Evolutionary conservation across 371 early-diverging fungal genomes (phyloP).

Genomic region (Syncephalis plumigaleata): DNA sequence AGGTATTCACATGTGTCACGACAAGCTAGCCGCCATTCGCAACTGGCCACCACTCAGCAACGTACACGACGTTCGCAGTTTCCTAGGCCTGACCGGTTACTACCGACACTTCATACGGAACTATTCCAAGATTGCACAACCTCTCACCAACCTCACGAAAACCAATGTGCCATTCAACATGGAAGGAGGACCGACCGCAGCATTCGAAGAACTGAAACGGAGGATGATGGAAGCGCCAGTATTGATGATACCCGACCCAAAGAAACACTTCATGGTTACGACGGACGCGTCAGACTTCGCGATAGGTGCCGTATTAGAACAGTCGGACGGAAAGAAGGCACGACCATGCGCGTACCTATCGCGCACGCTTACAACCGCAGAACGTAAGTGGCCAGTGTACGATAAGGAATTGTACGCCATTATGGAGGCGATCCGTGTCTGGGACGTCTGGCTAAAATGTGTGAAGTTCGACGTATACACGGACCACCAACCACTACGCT

Average conservation of each 20-base stretch:
- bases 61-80: constrained; percentile 8
- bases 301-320: constrained; percentile 7
- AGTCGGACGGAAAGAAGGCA: constrained; percentile 4
- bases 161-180: constrained; percentile 4
- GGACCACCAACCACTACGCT: constrained; percentile 4
- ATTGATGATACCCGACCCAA: constrained; percentile 7
- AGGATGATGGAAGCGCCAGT: constrained; percentile 6
- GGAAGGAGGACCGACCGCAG: no score
- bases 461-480: constrained; percentile 1
- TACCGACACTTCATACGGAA: constrained; percentile 18
- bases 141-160: constrained; percentile 13
- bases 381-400: constrained; percentile 8
- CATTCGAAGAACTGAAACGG: constrained; percentile 5
- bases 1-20: constrained; percentile 8
- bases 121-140: constrained; percentile 7
- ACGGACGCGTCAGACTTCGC: constrained; percentile 9
- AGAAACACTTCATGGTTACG: constrained; percentile 6
- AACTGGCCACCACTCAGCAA: constrained; percentile 6
- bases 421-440: constrained; percentile 4
- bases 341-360: constrained; percentile 12
- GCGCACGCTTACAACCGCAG: constrained; percentile 8
- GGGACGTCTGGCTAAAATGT: neutral
- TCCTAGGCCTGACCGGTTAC: constrained; percentile 14
- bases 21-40: constrained; percentile 9
- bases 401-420: constrained; percentile 16